Evolutionary conservation across 106 monocot species (phyloP).

Genomic region (Vanilla planifolia): DNA sequence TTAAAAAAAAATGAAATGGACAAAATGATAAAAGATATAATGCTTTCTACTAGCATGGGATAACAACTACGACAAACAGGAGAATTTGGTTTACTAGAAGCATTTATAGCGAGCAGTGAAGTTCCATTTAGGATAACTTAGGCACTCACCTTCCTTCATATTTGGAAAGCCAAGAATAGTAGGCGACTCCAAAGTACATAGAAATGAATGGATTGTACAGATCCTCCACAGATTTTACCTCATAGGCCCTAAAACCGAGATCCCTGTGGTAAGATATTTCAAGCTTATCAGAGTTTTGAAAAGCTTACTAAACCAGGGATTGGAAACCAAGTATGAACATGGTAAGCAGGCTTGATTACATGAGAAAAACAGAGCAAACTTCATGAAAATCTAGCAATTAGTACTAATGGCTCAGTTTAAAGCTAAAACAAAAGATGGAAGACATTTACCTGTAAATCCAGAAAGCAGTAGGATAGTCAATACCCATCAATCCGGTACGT

Average conservation of each 20-base stretch:
- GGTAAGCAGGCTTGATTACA: neutral
- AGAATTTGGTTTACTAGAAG: no score
- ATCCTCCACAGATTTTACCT: conserved; percentile 76
- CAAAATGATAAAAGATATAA: neutral
- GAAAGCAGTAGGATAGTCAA: conserved; percentile 78
- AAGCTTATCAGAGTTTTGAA: neutral
- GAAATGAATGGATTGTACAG: conserved; percentile 91
- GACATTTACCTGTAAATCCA: conserved; percentile 75
- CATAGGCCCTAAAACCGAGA: conserved; percentile 51
- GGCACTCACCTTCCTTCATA: conserved; percentile 83
- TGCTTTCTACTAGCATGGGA: no score
- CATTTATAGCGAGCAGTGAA: no score
- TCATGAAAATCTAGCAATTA: conserved; percentile 1
- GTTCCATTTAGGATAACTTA: no score
- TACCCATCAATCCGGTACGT: conserved; percentile 88
- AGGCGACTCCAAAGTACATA: conserved; percentile 93
- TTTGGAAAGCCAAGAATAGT: conserved; percentile 74
- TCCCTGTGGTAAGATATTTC: conserved; percentile 35
- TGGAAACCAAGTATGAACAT: neutral
- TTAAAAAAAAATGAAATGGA: neutral
- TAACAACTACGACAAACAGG: no score
- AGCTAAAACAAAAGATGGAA: neutral
- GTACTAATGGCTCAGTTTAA: neutral
- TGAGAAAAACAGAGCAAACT: neutral
- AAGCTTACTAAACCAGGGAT: no score